Base-by-base conservation (phyloP, 257 asterid species). In the Cruciata laevipes region DNA sequence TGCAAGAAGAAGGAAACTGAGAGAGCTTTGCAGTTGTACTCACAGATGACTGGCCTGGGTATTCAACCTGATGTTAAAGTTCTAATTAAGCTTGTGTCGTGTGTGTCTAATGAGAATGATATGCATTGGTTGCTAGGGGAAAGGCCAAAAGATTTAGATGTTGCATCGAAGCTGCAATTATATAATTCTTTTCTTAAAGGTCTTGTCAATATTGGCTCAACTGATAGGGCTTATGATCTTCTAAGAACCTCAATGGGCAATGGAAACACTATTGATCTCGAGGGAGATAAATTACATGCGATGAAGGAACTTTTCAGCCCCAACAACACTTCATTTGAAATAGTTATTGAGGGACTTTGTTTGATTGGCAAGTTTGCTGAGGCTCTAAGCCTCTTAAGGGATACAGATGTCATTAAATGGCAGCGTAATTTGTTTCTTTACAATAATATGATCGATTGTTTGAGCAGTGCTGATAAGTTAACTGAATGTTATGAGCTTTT, bases 291-390 rank as follows among this genome's bases (percentile, higher is more conserved):
- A 51, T 47, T 62, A n/a, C 52, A 70, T 56, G 51, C 31, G 51
- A 30, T 37, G 21, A 69, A 63, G 52, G 73, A 78, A 71, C 78
- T 69, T 59, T 73, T 70, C 63, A 42, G 47, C 56, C 93, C 85
- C 38, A 73, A 84, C 69, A 66, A 76, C 40, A 49, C 74, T 69
- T 84, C 86, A 64, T 89, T 89, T 75, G 87, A 87, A 80, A 80
- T 76, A 65, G 89, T 87, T 3, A 77, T 89, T 49, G 86, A 75
- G 74, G 87, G 91, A 70, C 85, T 92, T 73, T 87, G 98, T 71
- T 77, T 61, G 59, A 73, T 60, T 67, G 77, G 69, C 77, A 86
- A 76, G 82, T 72, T 89, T 62, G 95, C 87, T 75, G 62, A 78
- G 78, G 97, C 96, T 60, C 66, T 87, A 58, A 77, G 73, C 63